Base-by-base conservation (phyloP, 2,329 filamentous ascomycete species). In the Aspergillus latus region DNA sequence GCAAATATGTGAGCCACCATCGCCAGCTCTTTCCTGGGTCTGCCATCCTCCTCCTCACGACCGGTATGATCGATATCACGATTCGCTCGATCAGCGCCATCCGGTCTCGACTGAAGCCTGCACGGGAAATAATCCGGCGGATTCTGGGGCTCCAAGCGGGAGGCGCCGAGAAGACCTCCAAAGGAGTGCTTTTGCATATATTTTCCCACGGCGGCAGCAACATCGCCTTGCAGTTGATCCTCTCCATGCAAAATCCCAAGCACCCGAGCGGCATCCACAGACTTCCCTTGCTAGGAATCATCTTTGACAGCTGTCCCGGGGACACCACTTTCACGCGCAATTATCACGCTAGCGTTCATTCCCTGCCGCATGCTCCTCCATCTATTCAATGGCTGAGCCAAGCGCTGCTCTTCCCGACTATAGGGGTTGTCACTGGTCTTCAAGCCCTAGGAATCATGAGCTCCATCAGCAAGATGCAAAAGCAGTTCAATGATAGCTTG, bases 151-250 rank as follows among this genome's bases (percentile, higher is more conserved):
- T 28, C 6, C 5, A 34, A 13, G 52, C 32, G 10, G 36, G 11
- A 26, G 43, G 37, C 37, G 30, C 47, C 16, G 36, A 50, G n/a
- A 40, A 36, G 28, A 40, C 40, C 30, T 15, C 32, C 2, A 57
- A 43, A 30, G 56, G 58, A 11, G 58, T 60, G 10, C 51, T 66
- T 7, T 57, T 67, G 16, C 65, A 68, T 56, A 28, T 62, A 10
- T 66, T 67, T 21, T 66, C 65, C 3, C 59, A 66, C 49, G 64
- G 64, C 16, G 65, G 64, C 11, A 52, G 58, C 43, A 61, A 60
- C 47, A 63, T 56, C 5, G 63, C 58, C 8, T 56, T 60, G 28
- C 64, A 64, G 40, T 52, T 67, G 9, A 59, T 62, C 8, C 46
- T 63, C 6, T 61, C 64, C 5, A 58, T 67, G 53, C 58, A 61